Percentiles rank a stretch among this genome's conserved stretches.
phyloP scores from a whole-genome alignment of 768 basidiomycete genomes.

The Hericium erinaceus region DNA sequence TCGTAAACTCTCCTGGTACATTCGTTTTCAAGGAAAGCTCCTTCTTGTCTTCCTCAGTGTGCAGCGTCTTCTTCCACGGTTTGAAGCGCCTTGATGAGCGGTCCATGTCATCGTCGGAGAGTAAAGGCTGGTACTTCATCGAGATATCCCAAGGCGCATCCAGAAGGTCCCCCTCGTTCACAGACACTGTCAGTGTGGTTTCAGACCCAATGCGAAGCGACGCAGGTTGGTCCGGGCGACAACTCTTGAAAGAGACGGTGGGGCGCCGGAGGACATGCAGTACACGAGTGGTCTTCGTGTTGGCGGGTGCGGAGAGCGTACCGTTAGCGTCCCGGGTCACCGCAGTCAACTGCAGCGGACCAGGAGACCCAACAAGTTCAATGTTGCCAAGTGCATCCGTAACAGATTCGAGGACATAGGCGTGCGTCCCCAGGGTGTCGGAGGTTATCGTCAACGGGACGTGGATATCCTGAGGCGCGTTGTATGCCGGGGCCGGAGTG shows the following conservation, averaged over 20 bases:
- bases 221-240: slow-evolving; percentile 60
- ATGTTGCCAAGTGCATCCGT: slow-evolving; percentile 78
- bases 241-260: slow-evolving; percentile 61
- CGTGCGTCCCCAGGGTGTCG: slow-evolving; percentile 54
- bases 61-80: slow-evolving; percentile 56
- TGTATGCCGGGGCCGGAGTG: slow-evolving; percentile 15
- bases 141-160: slow-evolving; percentile 63
- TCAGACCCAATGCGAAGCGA: slow-evolving; percentile 67
- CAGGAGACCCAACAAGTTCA: slow-evolving; percentile 11
- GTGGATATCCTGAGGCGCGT: slow-evolving; percentile 45
- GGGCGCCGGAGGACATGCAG: slow-evolving; percentile 67
- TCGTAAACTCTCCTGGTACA: slow-evolving; percentile 70
- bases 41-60: slow-evolving; percentile 34
- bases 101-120: slow-evolving; percentile 25
- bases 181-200: slow-evolving; percentile 42
- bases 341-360: neutral
- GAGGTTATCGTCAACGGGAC: slow-evolving; percentile 63
- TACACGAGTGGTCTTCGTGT: slow-evolving; percentile 45
- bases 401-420: slow-evolving; percentile 72
- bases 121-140: slow-evolving; percentile 50
- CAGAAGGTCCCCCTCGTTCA: slow-evolving; percentile 46
- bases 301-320: slow-evolving; percentile 19
- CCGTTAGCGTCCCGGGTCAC: slow-evolving; percentile 11
- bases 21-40: slow-evolving; percentile 41
- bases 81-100: slow-evolving; percentile 34